Percentiles rank a stretch among this genome's conserved stretches.
Conservation (phyloP, 129 eudicot genomes). For the Flaveria trinervia region DNA sequence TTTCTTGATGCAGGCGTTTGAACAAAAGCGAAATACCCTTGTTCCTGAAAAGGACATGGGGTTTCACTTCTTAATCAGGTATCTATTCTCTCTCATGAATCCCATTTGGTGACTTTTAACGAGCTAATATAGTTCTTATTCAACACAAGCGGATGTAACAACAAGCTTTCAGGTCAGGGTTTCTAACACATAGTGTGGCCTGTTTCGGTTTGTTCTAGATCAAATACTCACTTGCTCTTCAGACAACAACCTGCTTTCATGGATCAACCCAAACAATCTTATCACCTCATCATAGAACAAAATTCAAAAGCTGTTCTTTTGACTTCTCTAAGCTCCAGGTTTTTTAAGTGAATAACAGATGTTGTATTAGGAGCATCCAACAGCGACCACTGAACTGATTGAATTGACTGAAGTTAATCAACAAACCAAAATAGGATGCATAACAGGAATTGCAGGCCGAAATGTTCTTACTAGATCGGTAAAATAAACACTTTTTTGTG, state of each 20-base stretch:
- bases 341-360: constrained; percentile 50
- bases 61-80: constrained; percentile 61
- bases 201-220: constrained; percentile 39
- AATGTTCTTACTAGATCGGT: constrained; percentile 62
- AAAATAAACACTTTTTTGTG: constrained; percentile 62
- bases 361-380: constrained; percentile 57
- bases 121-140: constrained; percentile 54
- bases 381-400: constrained; percentile 49
- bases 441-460: constrained; percentile 62
- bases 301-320: constrained; percentile 51
- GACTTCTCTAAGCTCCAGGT: too few species aligned
- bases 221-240: neutral
- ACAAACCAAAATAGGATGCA: constrained; percentile 54
- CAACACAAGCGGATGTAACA: constrained; percentile 56
- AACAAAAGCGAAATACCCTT: constrained; percentile 45
- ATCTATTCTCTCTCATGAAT: constrained; percentile 59
- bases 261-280: constrained; percentile 26
- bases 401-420: constrained; percentile 47
- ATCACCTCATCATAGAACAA: constrained; percentile 15
- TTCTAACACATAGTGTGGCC: constrained; percentile 50
- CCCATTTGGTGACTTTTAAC: constrained; percentile 34
- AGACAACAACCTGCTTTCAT: neutral
- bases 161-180: constrained; percentile 63
- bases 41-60: constrained; percentile 62
- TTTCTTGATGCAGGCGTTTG: constrained; percentile 62